phyloP scores from a whole-genome alignment of 2,329 filamentous ascomycete species.

The Fonsecaea pedrosoi region DNA sequence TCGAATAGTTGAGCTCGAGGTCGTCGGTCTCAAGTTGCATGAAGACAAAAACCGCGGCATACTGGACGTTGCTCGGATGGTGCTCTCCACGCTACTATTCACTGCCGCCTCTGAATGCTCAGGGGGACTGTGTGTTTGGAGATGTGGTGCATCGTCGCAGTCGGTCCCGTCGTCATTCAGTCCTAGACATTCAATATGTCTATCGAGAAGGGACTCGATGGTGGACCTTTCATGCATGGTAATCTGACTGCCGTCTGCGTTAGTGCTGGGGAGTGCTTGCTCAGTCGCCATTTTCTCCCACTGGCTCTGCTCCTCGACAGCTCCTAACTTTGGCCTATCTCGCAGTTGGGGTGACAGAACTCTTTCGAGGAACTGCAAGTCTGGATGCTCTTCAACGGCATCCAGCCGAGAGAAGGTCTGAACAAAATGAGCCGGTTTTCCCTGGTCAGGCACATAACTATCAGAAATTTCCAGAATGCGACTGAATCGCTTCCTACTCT shows the following conservation, averaged over 20 bases:
- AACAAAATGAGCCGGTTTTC: constrained; percentile 12
- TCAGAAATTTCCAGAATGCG: constrained; percentile 43
- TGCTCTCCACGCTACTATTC: constrained; percentile 21
- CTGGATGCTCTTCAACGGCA: constrained; percentile 30
- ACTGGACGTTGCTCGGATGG: constrained; percentile 16
- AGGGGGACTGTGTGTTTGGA: not conserved
- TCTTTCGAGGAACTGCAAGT: constrained; percentile 18
- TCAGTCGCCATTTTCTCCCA: not conserved
- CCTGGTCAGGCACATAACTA: constrained; percentile 19
- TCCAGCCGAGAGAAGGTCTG: constrained; percentile 31
- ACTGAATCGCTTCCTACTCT: constrained; percentile 42
- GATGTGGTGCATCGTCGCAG: not conserved
- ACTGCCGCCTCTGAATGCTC: constrained; percentile 2
- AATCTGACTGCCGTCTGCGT: constrained; percentile 18
- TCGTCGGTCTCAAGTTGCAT: constrained; percentile 26
- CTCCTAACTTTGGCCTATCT: constrained; percentile 3
- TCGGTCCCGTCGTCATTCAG: constrained; percentile 24
- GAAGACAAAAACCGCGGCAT: constrained; percentile 9
- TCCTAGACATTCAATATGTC: constrained; percentile 41
- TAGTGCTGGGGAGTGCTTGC: constrained; percentile 2
- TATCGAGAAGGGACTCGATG: constrained; percentile 40
- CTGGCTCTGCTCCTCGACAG: constrained; percentile 3
- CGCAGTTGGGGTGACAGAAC: constrained; percentile 1
- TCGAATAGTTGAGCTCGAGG: constrained; percentile 28
- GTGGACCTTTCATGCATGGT: constrained; percentile 40